A percentile compares a stretch with the other conserved stretches of the same genome.
These are phyloP conservation scores for Primulina tabacum DNA, from an alignment of 257 asterid genomes.

Conservation along the genomic window DNA sequence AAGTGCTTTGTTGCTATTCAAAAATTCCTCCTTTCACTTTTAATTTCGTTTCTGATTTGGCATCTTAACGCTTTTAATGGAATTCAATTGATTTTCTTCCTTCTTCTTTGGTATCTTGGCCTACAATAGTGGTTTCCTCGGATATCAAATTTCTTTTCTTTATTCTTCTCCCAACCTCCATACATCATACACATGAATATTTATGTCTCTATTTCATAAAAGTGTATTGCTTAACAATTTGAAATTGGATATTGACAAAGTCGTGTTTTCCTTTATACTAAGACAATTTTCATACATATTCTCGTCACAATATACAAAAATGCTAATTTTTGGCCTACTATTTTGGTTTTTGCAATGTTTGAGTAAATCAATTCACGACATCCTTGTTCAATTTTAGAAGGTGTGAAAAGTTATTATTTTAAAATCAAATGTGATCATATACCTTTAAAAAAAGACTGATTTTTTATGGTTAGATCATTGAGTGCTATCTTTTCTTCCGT, in stretches of 20 bases:
- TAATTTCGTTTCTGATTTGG: constrained; percentile 22
- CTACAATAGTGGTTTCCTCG: too few relatives aligned
- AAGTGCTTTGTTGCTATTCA: background rate
- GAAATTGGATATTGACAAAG: background rate
- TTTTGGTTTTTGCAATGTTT: background rate
- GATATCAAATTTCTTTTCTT: too few relatives aligned
- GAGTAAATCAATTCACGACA: background rate
- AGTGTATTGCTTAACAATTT: background rate
- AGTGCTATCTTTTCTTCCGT: background rate
- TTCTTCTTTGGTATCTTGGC: too few relatives aligned
- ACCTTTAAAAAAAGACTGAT: background rate
- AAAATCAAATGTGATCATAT: background rate
- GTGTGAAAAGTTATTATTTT: background rate
- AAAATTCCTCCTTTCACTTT: background rate
- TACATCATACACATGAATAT: too few relatives aligned
- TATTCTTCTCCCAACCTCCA: too few relatives aligned
- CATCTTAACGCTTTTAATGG: constrained; percentile 11
- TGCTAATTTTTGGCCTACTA: background rate
- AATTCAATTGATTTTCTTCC: background rate
- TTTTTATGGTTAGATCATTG: background rate
- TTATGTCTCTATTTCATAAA: background rate
- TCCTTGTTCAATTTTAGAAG: background rate
- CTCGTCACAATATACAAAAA: background rate
- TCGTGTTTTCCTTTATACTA: background rate
- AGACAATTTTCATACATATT: background rate